Evolutionary conservation across 306 rosid species (phyloP).

Genomic region (Citrullus colocynthis): DNA sequence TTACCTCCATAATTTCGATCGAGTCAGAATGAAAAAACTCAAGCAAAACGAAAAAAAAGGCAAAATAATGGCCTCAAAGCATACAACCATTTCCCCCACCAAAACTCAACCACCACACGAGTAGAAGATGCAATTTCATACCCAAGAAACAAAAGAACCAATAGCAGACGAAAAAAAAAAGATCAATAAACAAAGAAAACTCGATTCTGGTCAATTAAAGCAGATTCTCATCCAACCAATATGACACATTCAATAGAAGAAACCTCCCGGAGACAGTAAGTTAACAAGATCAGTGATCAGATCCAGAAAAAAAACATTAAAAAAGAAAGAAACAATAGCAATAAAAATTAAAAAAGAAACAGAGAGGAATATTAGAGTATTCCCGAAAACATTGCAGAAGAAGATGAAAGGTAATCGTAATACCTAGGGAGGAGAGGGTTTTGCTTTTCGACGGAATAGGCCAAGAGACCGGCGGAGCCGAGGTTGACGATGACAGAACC

Average conservation of each 20-base stretch:
- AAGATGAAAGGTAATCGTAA: neutral
- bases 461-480: slow-evolving; percentile 45
- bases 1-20: neutral
- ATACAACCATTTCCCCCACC: neutral
- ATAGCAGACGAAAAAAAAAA: neutral
- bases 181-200: neutral
- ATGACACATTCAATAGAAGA: neutral
- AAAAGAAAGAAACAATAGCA: neutral
- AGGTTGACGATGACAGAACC: slow-evolving; percentile 60
- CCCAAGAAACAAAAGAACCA: neutral
- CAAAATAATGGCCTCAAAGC: neutral
- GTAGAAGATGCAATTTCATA: neutral
- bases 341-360: too few species aligned
- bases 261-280: neutral
- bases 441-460: slow-evolving; percentile 51
- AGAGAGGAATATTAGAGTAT: neutral
- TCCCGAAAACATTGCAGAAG: neutral
- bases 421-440: slow-evolving; percentile 89
- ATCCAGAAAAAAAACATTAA: neutral
- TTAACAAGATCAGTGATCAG: neutral
- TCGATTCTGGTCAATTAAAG: neutral
- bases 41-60: neutral
- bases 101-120: neutral
- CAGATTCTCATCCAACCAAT: neutral
- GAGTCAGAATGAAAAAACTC: neutral